Conservation (phyloP, 2,329 filamentous ascomycete species). For the Penicillium oxalicum region DNA sequence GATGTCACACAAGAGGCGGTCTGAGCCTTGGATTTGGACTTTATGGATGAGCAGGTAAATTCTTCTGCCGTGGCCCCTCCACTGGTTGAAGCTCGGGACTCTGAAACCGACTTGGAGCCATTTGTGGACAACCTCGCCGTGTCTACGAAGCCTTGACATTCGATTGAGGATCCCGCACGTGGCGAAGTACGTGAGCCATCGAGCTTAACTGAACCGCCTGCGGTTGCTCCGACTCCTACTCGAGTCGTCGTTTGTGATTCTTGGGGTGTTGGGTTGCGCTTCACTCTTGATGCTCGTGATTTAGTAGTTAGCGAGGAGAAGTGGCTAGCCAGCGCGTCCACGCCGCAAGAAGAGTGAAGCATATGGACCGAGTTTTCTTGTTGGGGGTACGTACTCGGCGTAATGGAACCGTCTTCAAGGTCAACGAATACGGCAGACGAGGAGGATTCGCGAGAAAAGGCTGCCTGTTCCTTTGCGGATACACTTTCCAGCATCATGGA, state of each 20-base stretch:
- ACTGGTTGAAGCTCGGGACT: no score
- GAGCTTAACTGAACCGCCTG: conserved; percentile 6
- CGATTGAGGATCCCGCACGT: no score
- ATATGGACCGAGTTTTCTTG: conserved; percentile 5
- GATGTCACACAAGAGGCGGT: no score
- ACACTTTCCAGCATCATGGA: conserved; percentile 27
- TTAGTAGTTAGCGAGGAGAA: conserved; percentile 23
- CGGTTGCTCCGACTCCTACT: conserved; percentile 6
- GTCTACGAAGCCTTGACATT: no score
- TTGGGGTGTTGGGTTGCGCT: conserved; percentile 16
- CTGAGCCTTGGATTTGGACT: no score
- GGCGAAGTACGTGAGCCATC: conserved; percentile 8
- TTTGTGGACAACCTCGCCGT: no score
- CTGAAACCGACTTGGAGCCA: no score
- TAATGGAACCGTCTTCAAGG: conserved; percentile 8
- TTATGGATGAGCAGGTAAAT: no score
- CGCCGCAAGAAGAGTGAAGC: conserved; percentile 6
- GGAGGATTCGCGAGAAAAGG: conserved; percentile 6
- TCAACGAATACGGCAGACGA: conserved; percentile 7
- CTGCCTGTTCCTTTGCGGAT: conserved; percentile 13
- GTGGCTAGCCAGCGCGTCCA: conserved; percentile 22
- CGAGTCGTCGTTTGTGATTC: conserved; percentile 4
- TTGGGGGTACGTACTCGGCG: conserved; percentile 16
- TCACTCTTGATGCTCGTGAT: conserved; percentile 15
- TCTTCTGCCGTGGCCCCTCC: no score